Percentiles rank a stretch among this genome's conserved stretches.
phyloP scores from a whole-genome alignment of 768 basidiomycete genomes.

The Agrocybe pediades region DNA sequence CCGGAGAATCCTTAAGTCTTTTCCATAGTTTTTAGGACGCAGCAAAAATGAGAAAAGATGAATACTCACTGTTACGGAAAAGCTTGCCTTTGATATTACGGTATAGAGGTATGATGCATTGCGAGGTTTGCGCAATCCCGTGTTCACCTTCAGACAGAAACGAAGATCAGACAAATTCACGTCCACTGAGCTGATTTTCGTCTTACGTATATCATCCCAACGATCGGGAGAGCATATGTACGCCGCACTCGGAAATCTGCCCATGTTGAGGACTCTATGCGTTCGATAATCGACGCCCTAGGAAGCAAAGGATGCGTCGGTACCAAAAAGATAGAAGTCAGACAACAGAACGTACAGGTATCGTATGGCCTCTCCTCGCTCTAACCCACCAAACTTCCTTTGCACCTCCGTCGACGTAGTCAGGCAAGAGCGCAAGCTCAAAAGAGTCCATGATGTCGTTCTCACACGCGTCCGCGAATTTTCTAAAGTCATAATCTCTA shows the following conservation, averaged over 20 bases:
- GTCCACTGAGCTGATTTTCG: neutral
- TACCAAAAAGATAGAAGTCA: neutral
- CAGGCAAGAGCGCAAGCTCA: constrained; percentile 22
- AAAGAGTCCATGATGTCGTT: constrained; percentile 22
- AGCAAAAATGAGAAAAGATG: neutral
- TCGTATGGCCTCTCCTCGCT: constrained; percentile 20
- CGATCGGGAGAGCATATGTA: constrained; percentile 15
- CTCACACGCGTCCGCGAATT: constrained; percentile 17
- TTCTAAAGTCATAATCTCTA: constrained; percentile 4
- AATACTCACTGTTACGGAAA: constrained; percentile 14
- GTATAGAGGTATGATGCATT: constrained; percentile 25
- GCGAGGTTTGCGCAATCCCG: constrained; percentile 25
- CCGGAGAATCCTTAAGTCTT: constrained; percentile 15
- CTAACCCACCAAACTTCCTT: constrained; percentile 28
- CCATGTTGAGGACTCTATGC: constrained; percentile 20
- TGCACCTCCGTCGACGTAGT: constrained; percentile 19
- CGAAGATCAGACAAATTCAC: neutral
- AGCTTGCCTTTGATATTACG: constrained; percentile 7
- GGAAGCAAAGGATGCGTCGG: neutral
- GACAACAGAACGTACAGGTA: constrained; percentile 13
- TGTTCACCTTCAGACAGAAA: constrained; percentile 11
- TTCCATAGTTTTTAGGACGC: neutral
- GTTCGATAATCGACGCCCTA: constrained; percentile 17
- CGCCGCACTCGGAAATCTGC: constrained; percentile 12
- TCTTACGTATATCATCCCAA: constrained; percentile 23